These are phyloP conservation scores for Aquanectria penicillioides DNA, from an alignment of 2,329 filamentous ascomycete genomes.

Conservation along the genomic window DNA sequence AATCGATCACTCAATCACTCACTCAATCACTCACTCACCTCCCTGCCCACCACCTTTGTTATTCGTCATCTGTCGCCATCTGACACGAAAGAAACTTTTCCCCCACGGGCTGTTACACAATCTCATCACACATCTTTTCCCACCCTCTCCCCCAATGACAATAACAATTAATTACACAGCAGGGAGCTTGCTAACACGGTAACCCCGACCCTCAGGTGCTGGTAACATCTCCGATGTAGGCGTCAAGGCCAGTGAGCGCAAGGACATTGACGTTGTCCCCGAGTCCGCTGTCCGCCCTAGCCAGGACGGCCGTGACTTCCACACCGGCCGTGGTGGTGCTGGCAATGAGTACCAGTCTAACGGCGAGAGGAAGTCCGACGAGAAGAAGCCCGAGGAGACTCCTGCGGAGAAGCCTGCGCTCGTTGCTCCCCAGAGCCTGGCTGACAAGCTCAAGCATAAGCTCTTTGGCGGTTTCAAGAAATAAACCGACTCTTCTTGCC, in stretches of 20 bases:
- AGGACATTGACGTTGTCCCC: slow-evolving; percentile 64
- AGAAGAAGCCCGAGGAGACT: slow-evolving; percentile 43
- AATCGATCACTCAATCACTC: no score
- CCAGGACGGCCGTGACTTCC: slow-evolving; percentile 60
- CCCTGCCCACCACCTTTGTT: not conserved
- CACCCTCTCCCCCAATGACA: not conserved
- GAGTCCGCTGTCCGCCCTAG: slow-evolving; percentile 61
- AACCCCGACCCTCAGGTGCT: slow-evolving; percentile 54
- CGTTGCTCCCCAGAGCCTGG: slow-evolving; percentile 54
- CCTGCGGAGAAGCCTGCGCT: slow-evolving; percentile 39
- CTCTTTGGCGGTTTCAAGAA: slow-evolving; percentile 62
- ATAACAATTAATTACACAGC: not conserved
- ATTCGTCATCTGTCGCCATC: slow-evolving; percentile 7
- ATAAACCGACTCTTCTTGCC: slow-evolving; percentile 35
- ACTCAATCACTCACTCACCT: slow-evolving; percentile 4
- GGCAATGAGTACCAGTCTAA: slow-evolving; percentile 61
- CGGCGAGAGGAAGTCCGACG: slow-evolving; percentile 43
- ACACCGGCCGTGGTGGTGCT: slow-evolving; percentile 69
- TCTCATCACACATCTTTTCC: not conserved
- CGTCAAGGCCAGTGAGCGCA: slow-evolving; percentile 51
- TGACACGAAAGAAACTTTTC: slow-evolving; percentile 1
- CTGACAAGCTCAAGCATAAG: slow-evolving; percentile 68
- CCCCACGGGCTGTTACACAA: slow-evolving; percentile 5
- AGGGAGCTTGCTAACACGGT: slow-evolving; percentile 14
- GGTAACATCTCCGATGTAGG: slow-evolving; percentile 67